Percentiles rank a stretch among this genome's conserved stretches.
Conservation (phyloP, 2,329 filamentous ascomycete species). For the Bimuria novae-zelandiae region DNA sequence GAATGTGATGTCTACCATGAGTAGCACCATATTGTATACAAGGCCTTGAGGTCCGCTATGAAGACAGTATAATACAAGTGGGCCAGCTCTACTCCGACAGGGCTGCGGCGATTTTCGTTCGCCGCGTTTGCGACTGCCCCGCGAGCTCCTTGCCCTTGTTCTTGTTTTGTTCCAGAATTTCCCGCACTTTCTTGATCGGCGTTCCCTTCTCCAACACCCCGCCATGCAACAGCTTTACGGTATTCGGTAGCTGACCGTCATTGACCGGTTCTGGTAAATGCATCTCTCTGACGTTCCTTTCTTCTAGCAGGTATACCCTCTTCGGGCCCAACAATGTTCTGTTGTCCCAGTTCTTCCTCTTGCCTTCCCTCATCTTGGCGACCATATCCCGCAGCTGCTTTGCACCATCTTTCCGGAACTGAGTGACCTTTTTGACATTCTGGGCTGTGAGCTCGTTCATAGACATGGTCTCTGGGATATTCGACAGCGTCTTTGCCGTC, state of each 20-base stretch:
- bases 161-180: slow-evolving; percentile 6
- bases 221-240: neutral
- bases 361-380: slow-evolving; percentile 39
- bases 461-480: slow-evolving; percentile 57
- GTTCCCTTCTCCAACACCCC: slow-evolving; percentile 5
- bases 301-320: slow-evolving; percentile 38
- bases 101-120: neutral
- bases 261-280: slow-evolving; percentile 33
- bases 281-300: slow-evolving; percentile 31
- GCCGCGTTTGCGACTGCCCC: neutral
- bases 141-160: neutral
- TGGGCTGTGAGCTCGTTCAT: slow-evolving; percentile 73
- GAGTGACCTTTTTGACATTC: slow-evolving; percentile 84
- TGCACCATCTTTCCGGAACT: slow-evolving; percentile 70
- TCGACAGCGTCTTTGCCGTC: slow-evolving; percentile 82
- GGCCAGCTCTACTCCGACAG: neutral
- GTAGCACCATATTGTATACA: neutral
- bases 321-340: slow-evolving; percentile 32
- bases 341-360: slow-evolving; percentile 30
- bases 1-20: neutral
- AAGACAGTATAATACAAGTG: slow-evolving; percentile 15
- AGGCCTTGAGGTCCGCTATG: slow-evolving; percentile 6
- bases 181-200: slow-evolving; percentile 5
- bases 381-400: slow-evolving; percentile 68
- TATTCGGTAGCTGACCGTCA: slow-evolving; percentile 29